These are phyloP conservation scores for Kurtzmaniella quercitrusa DNA, from an alignment of 1,139 yeast genomes.

Conservation along the genomic window DNA sequence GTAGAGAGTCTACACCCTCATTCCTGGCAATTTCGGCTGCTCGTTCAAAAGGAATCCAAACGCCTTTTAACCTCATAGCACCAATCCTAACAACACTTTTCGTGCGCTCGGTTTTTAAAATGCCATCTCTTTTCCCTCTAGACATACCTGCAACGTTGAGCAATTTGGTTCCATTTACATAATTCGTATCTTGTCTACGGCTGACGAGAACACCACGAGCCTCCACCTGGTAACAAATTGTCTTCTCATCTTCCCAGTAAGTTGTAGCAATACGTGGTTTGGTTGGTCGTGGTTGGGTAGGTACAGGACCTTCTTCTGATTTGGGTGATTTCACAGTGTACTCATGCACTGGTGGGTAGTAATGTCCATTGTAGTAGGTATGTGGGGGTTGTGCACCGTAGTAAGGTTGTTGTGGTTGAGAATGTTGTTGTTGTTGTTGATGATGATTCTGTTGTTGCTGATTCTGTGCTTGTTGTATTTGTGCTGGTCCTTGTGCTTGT, in stretches of 20 bases:
- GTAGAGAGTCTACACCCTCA: slow-evolving; percentile 37
- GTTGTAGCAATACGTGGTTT: slow-evolving; percentile 44
- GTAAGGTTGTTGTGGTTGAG: slow-evolving; percentile 3
- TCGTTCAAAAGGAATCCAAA: slow-evolving; percentile 55
- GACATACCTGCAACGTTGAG: slow-evolving; percentile 94
- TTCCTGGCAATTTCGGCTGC: slow-evolving; percentile 50
- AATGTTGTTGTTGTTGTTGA: slow-evolving; percentile 4
- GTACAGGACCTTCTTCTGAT: slow-evolving; percentile 6
- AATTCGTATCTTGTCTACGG: slow-evolving; percentile 49
- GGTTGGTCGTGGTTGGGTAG: slow-evolving; percentile 3
- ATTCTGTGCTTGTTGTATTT: not conserved
- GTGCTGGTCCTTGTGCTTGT: too few relatives aligned
- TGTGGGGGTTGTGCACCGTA: slow-evolving; percentile 6
- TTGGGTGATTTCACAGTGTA: slow-evolving; percentile 13
- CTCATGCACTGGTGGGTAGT: slow-evolving; percentile 3
- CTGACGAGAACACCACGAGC: slow-evolving; percentile 44
- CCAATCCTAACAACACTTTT: slow-evolving; percentile 48
- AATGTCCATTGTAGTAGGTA: not conserved
- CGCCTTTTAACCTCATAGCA: slow-evolving; percentile 52
- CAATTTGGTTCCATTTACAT: slow-evolving; percentile 56
- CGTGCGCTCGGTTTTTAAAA: slow-evolving; percentile 49
- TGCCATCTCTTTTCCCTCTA: slow-evolving; percentile 93
- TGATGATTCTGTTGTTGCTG: slow-evolving; percentile 5
- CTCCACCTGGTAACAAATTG: slow-evolving; percentile 48
- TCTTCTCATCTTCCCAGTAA: slow-evolving; percentile 46